A percentile compares a stretch with the other conserved stretches of the same genome.
phyloP scores from a whole-genome alignment of 1,139 yeast species.

The Kodamaea derodonti region DNA sequence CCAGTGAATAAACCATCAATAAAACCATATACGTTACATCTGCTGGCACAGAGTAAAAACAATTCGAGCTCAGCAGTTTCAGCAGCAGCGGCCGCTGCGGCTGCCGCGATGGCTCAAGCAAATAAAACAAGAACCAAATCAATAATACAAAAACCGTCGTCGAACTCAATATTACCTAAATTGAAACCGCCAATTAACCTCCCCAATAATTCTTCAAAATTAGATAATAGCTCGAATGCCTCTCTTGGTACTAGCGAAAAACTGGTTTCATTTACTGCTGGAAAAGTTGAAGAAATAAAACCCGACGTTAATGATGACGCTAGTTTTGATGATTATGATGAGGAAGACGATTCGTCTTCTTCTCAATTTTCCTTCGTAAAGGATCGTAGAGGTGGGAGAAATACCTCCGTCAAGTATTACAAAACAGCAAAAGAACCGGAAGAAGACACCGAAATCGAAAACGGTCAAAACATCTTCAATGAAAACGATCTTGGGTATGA shows the following conservation, averaged over 20 bases:
- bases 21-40: slow-evolving; percentile 5
- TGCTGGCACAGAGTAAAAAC: background rate
- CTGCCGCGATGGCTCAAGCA: slow-evolving; percentile 7
- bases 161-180: background rate
- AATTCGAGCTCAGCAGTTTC: slow-evolving; percentile 1
- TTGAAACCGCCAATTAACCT: slow-evolving; percentile 6
- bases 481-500: slow-evolving; percentile 35
- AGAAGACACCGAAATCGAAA: slow-evolving; percentile 6
- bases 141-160: background rate
- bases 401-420: slow-evolving; percentile 60
- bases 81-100: slow-evolving; percentile 8
- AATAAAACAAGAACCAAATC: background rate
- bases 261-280: slow-evolving; percentile 14
- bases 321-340: slow-evolving; percentile 10
- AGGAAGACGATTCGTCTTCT: slow-evolving; percentile 27
- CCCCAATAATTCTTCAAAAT: slow-evolving; percentile 1
- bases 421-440: slow-evolving; percentile 30
- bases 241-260: slow-evolving; percentile 15
- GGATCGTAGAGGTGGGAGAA: slow-evolving; percentile 53
- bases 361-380: slow-evolving; percentile 60
- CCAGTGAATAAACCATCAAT: slow-evolving; percentile 3
- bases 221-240: slow-evolving; percentile 12
- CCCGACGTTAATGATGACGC: slow-evolving; percentile 6
- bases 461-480: slow-evolving; percentile 18
- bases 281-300: slow-evolving; percentile 2